These are phyloP conservation scores for Lathyrus tuberosus DNA, from an alignment of 306 rosid species.

Conservation along the genomic window DNA sequence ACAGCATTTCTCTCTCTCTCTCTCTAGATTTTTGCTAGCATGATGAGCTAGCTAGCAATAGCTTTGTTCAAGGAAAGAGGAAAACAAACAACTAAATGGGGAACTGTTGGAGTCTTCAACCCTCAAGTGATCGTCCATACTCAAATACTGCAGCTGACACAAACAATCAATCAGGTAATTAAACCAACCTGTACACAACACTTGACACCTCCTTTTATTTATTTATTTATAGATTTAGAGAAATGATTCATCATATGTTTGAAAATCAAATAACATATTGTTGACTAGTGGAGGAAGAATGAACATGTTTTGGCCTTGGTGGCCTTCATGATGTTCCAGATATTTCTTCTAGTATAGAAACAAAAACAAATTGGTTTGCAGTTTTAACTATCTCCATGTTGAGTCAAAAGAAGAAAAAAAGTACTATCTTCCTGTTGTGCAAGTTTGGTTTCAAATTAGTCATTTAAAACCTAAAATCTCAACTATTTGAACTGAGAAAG, in stretches of 20 bases:
- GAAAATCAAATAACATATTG: conserved; percentile 27
- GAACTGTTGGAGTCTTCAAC: conserved; percentile 39
- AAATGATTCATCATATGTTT: not conserved
- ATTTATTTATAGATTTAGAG: conserved; percentile 1
- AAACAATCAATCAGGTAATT: conserved; percentile 39
- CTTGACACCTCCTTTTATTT: not conserved
- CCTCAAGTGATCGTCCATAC: not conserved
- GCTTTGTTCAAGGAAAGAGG: not conserved
- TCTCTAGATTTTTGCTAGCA: conserved; percentile 8
- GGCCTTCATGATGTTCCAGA: too few species aligned
- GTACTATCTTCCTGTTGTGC: not conserved
- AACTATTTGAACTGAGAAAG: too few species aligned
- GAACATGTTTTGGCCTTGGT: conserved; percentile 7
- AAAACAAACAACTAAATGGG: conserved; percentile 42
- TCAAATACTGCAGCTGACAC: not conserved
- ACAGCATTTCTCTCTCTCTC: conserved; percentile 2
- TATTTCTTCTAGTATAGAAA: too few species aligned
- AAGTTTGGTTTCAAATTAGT: conserved; percentile 19
- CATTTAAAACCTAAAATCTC: too few species aligned
- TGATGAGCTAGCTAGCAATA: not conserved
- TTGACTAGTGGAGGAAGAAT: not conserved
- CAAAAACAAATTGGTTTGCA: not conserved
- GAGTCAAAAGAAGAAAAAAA: too few species aligned
- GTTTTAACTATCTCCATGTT: not conserved
- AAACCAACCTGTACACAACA: not conserved